Base-by-base conservation (phyloP, 1,284 basidiomycete genomes). In the Termitomyces sp. region DNA sequence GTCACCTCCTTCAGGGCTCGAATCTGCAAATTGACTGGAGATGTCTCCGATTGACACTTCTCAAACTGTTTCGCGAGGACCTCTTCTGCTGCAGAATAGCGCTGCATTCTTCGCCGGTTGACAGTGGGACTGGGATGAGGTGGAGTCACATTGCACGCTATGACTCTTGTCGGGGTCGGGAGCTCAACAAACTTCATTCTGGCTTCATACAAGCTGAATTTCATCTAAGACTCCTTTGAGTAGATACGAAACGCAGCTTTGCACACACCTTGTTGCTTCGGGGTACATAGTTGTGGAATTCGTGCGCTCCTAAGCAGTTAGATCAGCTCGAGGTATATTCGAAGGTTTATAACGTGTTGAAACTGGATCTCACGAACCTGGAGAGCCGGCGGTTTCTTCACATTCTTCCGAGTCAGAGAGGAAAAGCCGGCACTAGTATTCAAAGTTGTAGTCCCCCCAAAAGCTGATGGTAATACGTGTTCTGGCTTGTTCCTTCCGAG, bases 1-100 rank as follows among this genome's bases (percentile, higher is more conserved):
- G 72, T 73, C 3, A 74, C 79, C 41, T 68, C 68, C 57, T 77
- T 70, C 53, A 82, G 65, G 30, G 72, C 67, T 50, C 69, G 65
- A 41, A 82, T 74, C 61, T 82, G 77, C 52, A 79, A 68, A 56
- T 80, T 73, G 30, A 64, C 58, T 34, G 64, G 52, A 2, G 64
- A 57, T 6, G 57, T 26, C 51, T 63, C 62, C 7, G 56, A 50
- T n/a, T 58, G 56, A 44, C 62, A 68, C 45, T 58, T 61, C 44
- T 62, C 53, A 30, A 68, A 62, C 19, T 62, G 60, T 24, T 52
- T 50, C 6, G 61, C 59, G 17, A 72, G 64, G 28, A 62, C 60
- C 31, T 62, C 59, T 59, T 72, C 68, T 24, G 69, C 67, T 31
- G 55, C 45, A 5, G 60, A 60, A 54, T 71, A 70, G 33, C 71